Evolutionary conservation across 306 rosid species (phyloP), one percentile per base, ranked within the genome.

Genomic region (Pachyrhizus erosus): DNA sequence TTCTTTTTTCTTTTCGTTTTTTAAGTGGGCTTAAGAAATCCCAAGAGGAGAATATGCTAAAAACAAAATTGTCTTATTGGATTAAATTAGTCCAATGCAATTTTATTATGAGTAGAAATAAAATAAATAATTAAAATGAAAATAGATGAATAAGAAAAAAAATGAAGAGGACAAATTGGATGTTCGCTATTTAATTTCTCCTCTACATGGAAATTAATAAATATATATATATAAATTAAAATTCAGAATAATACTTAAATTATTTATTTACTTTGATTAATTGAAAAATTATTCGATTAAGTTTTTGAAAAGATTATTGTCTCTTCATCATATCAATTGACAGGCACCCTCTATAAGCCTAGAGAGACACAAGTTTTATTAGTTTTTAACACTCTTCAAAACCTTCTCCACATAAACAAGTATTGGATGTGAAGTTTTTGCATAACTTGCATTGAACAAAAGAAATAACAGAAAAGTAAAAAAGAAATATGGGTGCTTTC

Each of bases 401-500:
- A 21, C 4, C 42, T 26, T 29, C 69, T 62, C n/a, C n/a, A 27
- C 29, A 62, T 62, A 62, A 62, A 29, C 23, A 27, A 6, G 42
- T 5, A 7, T 14, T 62, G 18, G 11, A 29, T 29, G 23, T 31
- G 18, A 62, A 62, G 15, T 43, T 68, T 3, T 57, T 31, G 54
- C 51, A 45, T 45, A 45, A 45, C 48, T 10, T 42, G 48, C 48
- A 10, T 37, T 42, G 48, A 42, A 42, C 42, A 42, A 34, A n/a
- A 75, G 5, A 55, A 55, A 11, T 13, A 31, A 24, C 1, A 27
- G 9, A 43, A 45, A 60, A 7, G 14, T 6, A 0, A 6, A 52
- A 18, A 24, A 26, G 15, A 0, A 46, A 60, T 2, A 85, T 81
- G 88, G 72, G 20, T 54, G 40, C 0, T 24, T 85, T 81, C 42